Conservation (phyloP, 352 stramenopile genomes). For the Saprolegnia diclina region DNA sequence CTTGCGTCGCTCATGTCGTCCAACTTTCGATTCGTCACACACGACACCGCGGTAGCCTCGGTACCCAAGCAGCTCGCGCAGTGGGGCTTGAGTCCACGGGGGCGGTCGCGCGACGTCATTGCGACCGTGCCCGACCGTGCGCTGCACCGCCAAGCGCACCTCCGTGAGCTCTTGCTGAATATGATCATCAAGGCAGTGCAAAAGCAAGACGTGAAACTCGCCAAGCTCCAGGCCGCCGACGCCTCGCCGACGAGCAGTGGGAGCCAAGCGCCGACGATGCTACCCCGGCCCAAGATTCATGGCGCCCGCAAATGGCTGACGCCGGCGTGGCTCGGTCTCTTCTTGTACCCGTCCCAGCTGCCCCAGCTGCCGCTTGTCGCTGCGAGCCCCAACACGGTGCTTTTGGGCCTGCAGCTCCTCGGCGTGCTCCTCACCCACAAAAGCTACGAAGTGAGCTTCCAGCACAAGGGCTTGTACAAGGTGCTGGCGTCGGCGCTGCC, state of each 20-base stretch:
- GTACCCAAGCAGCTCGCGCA: constrained; percentile 26
- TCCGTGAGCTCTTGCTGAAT: constrained; percentile 58
- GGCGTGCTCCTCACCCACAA: constrained; percentile 39
- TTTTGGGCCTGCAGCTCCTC: constrained; percentile 47
- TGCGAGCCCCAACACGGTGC: constrained; percentile 46
- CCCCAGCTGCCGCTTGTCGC: constrained; percentile 21
- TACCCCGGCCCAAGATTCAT: constrained; percentile 34
- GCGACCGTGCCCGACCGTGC: constrained; percentile 10
- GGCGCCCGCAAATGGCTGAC: constrained; percentile 57
- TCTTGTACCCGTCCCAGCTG: constrained; percentile 39
- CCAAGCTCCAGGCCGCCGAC: constrained; percentile 41
- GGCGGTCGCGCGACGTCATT: background rate
- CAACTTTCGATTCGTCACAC: constrained; percentile 35
- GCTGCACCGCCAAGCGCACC: constrained; percentile 36
- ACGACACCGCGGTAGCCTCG: background rate
- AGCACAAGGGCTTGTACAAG: constrained; percentile 64
- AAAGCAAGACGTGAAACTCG: constrained; percentile 68
- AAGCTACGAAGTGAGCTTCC: constrained; percentile 50
- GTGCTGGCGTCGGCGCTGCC: constrained; percentile 56
- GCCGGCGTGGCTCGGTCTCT: constrained; percentile 59
- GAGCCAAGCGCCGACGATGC: constrained; percentile 45
- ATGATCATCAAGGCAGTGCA: constrained; percentile 60
- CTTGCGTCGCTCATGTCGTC: constrained; percentile 48
- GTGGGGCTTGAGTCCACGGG: constrained; percentile 49
- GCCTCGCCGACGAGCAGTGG: constrained; percentile 26